Conservation (phyloP, 768 basidiomycete species). For the Sporobolomyces pararoseus region DNA sequence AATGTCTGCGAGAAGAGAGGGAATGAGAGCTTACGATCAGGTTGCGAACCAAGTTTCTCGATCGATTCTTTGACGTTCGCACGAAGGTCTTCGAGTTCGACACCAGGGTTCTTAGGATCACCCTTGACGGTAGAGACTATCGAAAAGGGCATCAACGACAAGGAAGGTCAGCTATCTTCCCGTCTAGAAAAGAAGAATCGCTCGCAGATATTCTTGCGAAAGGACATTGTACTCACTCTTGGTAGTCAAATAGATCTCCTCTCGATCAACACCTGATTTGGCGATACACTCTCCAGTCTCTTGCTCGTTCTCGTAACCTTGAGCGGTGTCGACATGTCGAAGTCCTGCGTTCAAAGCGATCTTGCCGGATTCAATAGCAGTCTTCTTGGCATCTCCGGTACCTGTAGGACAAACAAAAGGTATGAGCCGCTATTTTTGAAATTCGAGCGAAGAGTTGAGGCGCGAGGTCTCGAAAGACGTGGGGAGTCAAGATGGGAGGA, state of each 20-base stretch:
- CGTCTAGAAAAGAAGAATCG: too few relatives aligned
- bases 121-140: slow-evolving; percentile 33
- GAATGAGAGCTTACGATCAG: slow-evolving; percentile 39
- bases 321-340: slow-evolving; percentile 47
- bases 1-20: slow-evolving; percentile 38
- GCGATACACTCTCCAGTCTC: slow-evolving; percentile 41
- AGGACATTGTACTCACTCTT: slow-evolving; percentile 42
- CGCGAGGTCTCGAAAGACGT: too few relatives aligned
- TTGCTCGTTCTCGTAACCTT: slow-evolving; percentile 46
- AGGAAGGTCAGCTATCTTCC: too few relatives aligned
- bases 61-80: slow-evolving; percentile 42
- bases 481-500: background rate
- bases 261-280: slow-evolving; percentile 29
- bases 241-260: slow-evolving; percentile 46
- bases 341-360: slow-evolving; percentile 46
- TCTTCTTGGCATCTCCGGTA: slow-evolving; percentile 39
- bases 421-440: too few relatives aligned
- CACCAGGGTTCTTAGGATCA: slow-evolving; percentile 12
- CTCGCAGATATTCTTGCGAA: too few relatives aligned
- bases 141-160: background rate
- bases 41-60: slow-evolving; percentile 42
- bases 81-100: slow-evolving; percentile 40
- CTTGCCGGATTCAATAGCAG: slow-evolving; percentile 38
- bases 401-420: too few relatives aligned
- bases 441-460: too few relatives aligned